These are phyloP conservation scores for Scytalidium sp. DNA, from an alignment of 2,329 filamentous ascomycete genomes.

Conservation along the genomic window DNA sequence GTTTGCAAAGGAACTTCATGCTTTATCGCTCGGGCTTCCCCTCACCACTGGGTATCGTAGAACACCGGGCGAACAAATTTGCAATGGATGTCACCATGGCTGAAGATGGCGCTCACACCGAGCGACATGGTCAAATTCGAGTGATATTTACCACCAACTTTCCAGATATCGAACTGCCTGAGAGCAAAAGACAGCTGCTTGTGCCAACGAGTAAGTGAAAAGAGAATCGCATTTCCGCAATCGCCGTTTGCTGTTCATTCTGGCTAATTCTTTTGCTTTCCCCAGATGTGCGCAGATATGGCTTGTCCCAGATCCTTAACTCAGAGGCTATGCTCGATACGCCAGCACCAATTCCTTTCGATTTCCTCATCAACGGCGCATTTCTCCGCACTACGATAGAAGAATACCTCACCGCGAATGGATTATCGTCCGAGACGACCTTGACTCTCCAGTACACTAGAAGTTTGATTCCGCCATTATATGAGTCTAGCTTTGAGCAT, in stretches of 20 bases:
- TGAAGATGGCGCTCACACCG: constrained; percentile 9
- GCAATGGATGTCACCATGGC: constrained; percentile 16
- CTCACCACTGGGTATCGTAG: not conserved
- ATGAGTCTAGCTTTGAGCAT: constrained; percentile 90
- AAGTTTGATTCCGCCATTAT: constrained; percentile 82
- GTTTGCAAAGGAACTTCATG: not conserved
- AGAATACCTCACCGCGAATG: constrained; percentile 82
- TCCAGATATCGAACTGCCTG: constrained; percentile 59
- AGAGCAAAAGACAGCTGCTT: constrained; percentile 58
- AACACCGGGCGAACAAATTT: not conserved
- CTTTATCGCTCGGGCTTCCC: not conserved
- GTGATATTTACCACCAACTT: constrained; percentile 66
- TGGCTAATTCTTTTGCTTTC: constrained; percentile 5
- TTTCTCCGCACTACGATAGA: constrained; percentile 88
- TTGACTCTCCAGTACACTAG: constrained; percentile 90
- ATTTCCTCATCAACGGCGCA: constrained; percentile 92
- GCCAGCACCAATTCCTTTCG: constrained; percentile 70
- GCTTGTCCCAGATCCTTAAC: constrained; percentile 67
- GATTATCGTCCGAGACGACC: constrained; percentile 84
- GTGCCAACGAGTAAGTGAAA: constrained; percentile 56
- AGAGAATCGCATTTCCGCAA: not conserved
- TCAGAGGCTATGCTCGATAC: constrained; percentile 70
- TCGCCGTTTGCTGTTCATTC: not conserved
- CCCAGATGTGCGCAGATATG: constrained; percentile 66
- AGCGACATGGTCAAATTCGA: constrained; percentile 51